Conservation (phyloP, 2,329 filamentous ascomycete genomes). For the Penicillium freii region DNA sequence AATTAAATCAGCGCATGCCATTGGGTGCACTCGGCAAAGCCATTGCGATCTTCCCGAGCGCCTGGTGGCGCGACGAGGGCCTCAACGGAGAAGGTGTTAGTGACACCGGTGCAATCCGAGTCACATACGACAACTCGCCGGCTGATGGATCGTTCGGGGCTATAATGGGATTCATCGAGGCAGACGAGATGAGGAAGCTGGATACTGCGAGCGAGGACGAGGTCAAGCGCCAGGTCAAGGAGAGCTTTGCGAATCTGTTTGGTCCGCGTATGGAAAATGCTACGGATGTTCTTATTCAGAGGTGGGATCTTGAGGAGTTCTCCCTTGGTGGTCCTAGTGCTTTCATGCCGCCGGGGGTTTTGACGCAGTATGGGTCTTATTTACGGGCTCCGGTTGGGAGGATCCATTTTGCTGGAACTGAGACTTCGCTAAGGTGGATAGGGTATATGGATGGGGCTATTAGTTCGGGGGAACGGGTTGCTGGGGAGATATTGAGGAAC, state of each 20-base stretch:
- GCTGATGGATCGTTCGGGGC: slow-evolving; percentile 23
- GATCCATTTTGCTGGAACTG: slow-evolving; percentile 28
- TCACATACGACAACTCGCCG: slow-evolving; percentile 24
- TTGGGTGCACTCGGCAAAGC: slow-evolving; percentile 16
- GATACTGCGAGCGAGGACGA: slow-evolving; percentile 22
- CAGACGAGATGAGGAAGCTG: slow-evolving; percentile 23
- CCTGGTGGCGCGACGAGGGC: slow-evolving; percentile 22
- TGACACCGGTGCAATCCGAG: slow-evolving; percentile 17
- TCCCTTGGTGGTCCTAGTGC: slow-evolving; percentile 27
- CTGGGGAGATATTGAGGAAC: slow-evolving; percentile 5
- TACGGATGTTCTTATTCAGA: slow-evolving; percentile 20
- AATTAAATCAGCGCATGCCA: slow-evolving; percentile 17
- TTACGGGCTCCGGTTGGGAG: slow-evolving; percentile 15
- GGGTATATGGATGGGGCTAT: slow-evolving; percentile 31
- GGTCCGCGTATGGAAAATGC: slow-evolving; percentile 12
- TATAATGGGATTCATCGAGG: slow-evolving; percentile 30
- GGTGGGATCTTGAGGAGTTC: slow-evolving; percentile 27
- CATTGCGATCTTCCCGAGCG: slow-evolving; percentile 9
- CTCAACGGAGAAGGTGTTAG: slow-evolving; percentile 23
- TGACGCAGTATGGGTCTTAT: slow-evolving; percentile 20
- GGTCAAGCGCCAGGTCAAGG: slow-evolving; percentile 12
- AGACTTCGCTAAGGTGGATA: slow-evolving; percentile 22
- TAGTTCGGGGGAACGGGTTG: slow-evolving; percentile 20
- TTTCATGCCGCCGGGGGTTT: slow-evolving; percentile 19
- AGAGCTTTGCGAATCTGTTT: slow-evolving; percentile 3